Percentiles rank a stretch among this genome's conserved stretches.
Conservation (phyloP, 495 filamentous ascomycete species). For the Lichina pygmaea region DNA sequence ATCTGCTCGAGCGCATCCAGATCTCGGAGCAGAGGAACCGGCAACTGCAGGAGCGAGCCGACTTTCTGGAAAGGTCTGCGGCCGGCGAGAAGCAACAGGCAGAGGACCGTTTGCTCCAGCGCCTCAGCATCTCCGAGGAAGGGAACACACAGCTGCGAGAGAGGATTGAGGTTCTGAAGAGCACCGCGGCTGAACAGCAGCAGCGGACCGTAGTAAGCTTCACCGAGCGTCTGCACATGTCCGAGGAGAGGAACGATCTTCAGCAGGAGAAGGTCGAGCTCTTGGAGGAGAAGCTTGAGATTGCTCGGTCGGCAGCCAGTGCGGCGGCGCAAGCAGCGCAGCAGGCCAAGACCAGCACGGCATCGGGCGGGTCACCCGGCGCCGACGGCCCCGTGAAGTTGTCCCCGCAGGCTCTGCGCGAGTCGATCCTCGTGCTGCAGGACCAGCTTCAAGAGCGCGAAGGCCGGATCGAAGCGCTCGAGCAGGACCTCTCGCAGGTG, state of each 20-base stretch:
- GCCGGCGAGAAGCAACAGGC: too few relatives aligned
- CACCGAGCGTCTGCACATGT: constrained; percentile 28
- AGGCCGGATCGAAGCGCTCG: constrained; percentile 60
- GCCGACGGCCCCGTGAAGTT: constrained; percentile 44
- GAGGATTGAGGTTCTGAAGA: constrained; percentile 32
- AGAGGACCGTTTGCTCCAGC: too few relatives aligned
- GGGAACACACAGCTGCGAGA: background rate
- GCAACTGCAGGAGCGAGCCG: too few relatives aligned
- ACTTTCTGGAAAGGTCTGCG: too few relatives aligned
- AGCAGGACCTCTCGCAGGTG: constrained; percentile 34
- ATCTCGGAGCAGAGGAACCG: background rate
- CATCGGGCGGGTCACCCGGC: constrained; percentile 9
- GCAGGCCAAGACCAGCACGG: constrained; percentile 21
- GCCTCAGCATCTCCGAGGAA: too few relatives aligned
- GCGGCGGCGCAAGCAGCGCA: constrained; percentile 71
- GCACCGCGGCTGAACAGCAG: constrained; percentile 43
- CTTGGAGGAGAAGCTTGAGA: constrained; percentile 70
- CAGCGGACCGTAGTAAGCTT: constrained; percentile 40
- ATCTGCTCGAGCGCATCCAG: background rate
- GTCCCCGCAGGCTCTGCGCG: constrained; percentile 76
- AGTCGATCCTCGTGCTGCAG: constrained; percentile 86
- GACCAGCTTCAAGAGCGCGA: constrained; percentile 91
- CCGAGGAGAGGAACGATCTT: constrained; percentile 53
- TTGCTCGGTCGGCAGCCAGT: constrained; percentile 70
- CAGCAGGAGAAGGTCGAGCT: constrained; percentile 56